Percentiles rank a stretch among this genome's conserved stretches.
Evolutionary conservation across 148 eudicot genomes (phyloP).

Genomic region (Silene uniflora): DNA sequence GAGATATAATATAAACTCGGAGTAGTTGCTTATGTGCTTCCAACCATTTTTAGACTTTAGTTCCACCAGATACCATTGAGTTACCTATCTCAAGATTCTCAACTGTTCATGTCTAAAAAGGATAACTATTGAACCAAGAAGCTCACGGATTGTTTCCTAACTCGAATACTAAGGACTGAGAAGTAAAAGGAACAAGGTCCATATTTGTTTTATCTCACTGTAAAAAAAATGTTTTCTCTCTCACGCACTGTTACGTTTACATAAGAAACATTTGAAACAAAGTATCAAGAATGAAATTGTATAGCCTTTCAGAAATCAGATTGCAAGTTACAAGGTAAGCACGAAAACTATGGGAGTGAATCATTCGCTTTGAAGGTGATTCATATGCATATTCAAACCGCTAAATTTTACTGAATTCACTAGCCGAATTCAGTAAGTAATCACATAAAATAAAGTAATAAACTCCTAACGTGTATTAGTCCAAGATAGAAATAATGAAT

Average conservation of each 20-base stretch:
- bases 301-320: background rate
- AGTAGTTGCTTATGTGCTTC: background rate
- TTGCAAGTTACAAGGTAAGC: too few species aligned
- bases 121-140: background rate
- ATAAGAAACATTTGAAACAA: background rate
- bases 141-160: background rate
- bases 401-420: background rate
- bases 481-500: slow-evolving; percentile 28
- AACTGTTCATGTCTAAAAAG: background rate
- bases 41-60: too few species aligned
- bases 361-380: background rate
- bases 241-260: background rate
- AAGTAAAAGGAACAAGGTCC: background rate
- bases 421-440: background rate
- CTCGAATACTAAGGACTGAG: background rate
- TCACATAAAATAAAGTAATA: slow-evolving; percentile 1
- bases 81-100: background rate
- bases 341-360: background rate
- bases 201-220: background rate
- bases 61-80: background rate
- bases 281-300: background rate
- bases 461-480: background rate
- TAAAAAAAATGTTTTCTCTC: too few species aligned
- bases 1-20: background rate
- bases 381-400: background rate